Conservation (phyloP, 805 yeast genomes). For the Candida morakotiae region DNA sequence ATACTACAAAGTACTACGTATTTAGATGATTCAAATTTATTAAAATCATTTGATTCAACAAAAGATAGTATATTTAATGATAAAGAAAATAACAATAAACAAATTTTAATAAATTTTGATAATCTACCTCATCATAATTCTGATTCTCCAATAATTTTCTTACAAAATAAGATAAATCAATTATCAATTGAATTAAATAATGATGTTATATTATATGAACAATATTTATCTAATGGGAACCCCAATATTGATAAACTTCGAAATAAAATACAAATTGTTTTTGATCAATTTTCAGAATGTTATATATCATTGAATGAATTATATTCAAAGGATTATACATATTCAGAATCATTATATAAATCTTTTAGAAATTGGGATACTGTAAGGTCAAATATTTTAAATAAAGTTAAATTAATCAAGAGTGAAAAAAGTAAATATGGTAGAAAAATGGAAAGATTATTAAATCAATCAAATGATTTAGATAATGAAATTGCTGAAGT, state of each 20-base stretch:
- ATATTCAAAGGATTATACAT: conserved; percentile 33
- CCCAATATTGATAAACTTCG: conserved; percentile 26
- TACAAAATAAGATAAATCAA: conserved; percentile 11
- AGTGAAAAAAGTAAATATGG: conserved; percentile 42
- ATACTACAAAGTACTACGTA: conserved; percentile 1
- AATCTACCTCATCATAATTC: background rate
- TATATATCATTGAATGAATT: conserved; percentile 44
- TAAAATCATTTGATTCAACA: conserved; percentile 4
- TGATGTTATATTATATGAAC: conserved; percentile 20
- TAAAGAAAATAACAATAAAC: background rate
- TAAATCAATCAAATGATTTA: conserved; percentile 25
- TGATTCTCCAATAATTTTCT: conserved; percentile 13
- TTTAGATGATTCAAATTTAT: background rate
- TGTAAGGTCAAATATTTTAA: conserved; percentile 28
- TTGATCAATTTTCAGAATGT: conserved; percentile 39
- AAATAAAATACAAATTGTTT: conserved; percentile 19
- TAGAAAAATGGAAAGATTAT: conserved; percentile 30
- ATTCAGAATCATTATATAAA: conserved; percentile 20
- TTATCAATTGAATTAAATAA: conserved; percentile 16
- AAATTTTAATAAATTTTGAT: conserved; percentile 2
- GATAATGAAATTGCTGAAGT: conserved; percentile 36
- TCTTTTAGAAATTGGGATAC: conserved; percentile 39
- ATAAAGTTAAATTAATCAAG: conserved; percentile 34
- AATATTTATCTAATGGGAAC: conserved; percentile 29
- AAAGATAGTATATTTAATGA: conserved; percentile 1